Conservation (phyloP, 805 yeast species). For the Huiozyma naganishii region DNA sequence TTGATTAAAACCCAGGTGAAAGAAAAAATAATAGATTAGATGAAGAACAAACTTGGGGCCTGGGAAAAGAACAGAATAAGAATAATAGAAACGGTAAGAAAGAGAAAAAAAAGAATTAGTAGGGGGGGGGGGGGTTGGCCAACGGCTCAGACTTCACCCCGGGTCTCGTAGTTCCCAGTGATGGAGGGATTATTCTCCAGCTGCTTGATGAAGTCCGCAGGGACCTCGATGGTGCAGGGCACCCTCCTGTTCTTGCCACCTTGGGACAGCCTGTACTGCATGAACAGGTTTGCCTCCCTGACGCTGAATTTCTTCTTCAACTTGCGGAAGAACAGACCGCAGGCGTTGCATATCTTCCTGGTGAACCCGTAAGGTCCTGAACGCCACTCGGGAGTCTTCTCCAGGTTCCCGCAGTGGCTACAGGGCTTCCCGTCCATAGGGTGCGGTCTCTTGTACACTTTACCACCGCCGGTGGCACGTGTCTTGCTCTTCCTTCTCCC, state of each 20-base stretch:
- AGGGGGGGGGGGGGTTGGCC: not conserved
- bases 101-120: not conserved
- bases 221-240: conserved; percentile 1
- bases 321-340: conserved; percentile 4
- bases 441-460: not conserved
- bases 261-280: conserved; percentile 1
- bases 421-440: conserved; percentile 3
- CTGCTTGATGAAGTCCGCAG: not conserved
- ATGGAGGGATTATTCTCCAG: not conserved
- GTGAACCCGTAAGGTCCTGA: conserved; percentile 4
- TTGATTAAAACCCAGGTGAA: too few species aligned
- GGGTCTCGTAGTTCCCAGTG: not conserved
- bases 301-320: conserved; percentile 1
- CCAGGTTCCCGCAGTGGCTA: not conserved
- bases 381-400: conserved; percentile 4
- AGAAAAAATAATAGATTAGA: too few species aligned
- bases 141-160: not conserved
- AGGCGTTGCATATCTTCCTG: conserved; percentile 3
- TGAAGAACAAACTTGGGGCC: too few species aligned
- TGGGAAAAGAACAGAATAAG: too few species aligned
- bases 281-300: not conserved
- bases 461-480: not conserved
- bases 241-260: conserved; percentile 1
- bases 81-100: too few species aligned
- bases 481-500: too few species aligned